Base-by-base conservation (phyloP, 441 rosid species). In the Codiaeum variegatum region DNA sequence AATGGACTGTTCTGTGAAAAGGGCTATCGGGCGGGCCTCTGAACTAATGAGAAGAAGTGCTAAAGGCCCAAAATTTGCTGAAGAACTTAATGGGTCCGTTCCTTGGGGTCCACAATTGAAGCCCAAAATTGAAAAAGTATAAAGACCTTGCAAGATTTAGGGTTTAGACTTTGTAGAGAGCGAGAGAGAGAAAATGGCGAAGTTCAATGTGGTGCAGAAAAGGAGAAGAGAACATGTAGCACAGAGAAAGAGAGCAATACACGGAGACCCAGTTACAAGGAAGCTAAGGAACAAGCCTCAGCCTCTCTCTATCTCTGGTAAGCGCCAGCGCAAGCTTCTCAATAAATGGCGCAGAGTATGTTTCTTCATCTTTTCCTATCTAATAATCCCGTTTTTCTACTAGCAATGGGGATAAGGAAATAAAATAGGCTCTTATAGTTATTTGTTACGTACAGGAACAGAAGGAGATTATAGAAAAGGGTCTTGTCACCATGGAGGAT, bases 131-230 rank as follows among this genome's bases (percentile, higher is more conserved):
- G 61, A 66, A 4, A 66, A 46, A 6, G 23, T 28, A 46, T 46
- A 54, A 31, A 23, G 10, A 6, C 38, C 19, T 31, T 60, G 23
- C 21, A 54, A 6, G 34, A 34, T 12, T 34, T 81, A 81, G 82
- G 85, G 76, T 81, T 84, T 69, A 28, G 24, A 46, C 34, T 47
- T 15, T 28, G 10, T 8, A 8, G 56, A 44, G 2, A 58, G 7
- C 19, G 21, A 21, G 24, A 49, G 38, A n/a, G 42, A 34, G 2
- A 63, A 62, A 75, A 93, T 90, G 98, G 94, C 94, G 23, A 88
- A 91, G 52, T 91, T 85, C 85, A 93, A 91, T 75, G 96, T 78
- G 62, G 86, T 88, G 73, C 90, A 82, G 85, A 91, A 87, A 86
- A 69, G 56, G 81, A 93, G 84, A 82, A 87, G 93, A 82, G 94